These are phyloP conservation scores for Calocybe indica DNA, from an alignment of 768 basidiomycete species.

Conservation along the genomic window DNA sequence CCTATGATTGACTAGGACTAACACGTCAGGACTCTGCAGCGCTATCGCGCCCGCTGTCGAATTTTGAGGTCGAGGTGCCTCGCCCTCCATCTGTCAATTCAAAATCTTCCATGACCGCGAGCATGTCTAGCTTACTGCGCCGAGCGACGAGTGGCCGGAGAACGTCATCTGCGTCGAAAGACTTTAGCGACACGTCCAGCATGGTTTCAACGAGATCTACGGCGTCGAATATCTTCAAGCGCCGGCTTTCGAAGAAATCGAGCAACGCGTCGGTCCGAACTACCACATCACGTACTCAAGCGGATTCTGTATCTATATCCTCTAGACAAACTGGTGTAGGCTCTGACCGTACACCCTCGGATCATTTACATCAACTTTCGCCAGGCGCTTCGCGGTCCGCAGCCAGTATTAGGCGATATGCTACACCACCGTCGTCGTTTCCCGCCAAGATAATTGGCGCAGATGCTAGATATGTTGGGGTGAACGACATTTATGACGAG, in stretches of 20 bases:
- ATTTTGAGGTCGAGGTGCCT: conserved; percentile 35
- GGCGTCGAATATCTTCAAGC: conserved; percentile 32
- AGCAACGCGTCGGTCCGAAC: conserved; percentile 44
- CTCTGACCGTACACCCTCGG: conserved; percentile 21
- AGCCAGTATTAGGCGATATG: conserved; percentile 38
- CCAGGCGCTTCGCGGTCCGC: conserved; percentile 35
- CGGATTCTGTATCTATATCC: conserved; percentile 36
- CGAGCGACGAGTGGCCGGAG: conserved; percentile 36
- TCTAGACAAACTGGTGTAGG: conserved; percentile 29
- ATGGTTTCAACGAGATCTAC: conserved; percentile 31
- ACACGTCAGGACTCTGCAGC: conserved; percentile 12
- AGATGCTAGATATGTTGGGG: conserved; percentile 31
- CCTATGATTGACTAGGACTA: too few relatives aligned
- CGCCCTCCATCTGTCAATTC: conserved; percentile 50
- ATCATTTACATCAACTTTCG: conserved; percentile 19
- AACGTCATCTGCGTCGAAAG: conserved; percentile 27
- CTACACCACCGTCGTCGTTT: conserved; percentile 59
- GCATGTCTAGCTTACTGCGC: conserved; percentile 45
- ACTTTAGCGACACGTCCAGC: conserved; percentile 45
- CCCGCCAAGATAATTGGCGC: conserved; percentile 29
- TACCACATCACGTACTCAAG: conserved; percentile 30
- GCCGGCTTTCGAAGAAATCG: conserved; percentile 39
- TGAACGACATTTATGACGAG: conserved; percentile 45
- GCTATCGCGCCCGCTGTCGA: conserved; percentile 29
- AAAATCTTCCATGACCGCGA: conserved; percentile 45